Evolutionary conservation across 345 rosid genomes (phyloP).

Genomic region (Brassica nigra): DNA sequence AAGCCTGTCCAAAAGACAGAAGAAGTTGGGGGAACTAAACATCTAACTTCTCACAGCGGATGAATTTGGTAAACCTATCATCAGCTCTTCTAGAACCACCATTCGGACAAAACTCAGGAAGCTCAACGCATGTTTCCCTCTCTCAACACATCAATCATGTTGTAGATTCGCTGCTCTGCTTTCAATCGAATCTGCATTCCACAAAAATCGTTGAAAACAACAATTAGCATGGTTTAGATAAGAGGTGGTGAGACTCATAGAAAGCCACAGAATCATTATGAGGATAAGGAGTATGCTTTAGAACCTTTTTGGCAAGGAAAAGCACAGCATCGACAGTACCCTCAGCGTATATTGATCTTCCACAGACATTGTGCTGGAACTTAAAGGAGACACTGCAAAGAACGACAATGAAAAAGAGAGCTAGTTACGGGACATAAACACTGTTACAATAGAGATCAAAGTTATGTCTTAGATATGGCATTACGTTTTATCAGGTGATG

Average conservation of each 20-base stretch:
- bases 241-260: background rate
- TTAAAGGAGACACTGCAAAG: constrained; percentile 81
- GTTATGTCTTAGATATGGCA: constrained; percentile 7
- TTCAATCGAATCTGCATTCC: constrained; percentile 60
- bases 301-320: constrained; percentile 88
- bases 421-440: constrained; percentile 5
- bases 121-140: constrained; percentile 73
- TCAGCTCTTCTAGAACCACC: constrained; percentile 28
- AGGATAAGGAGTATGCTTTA: too few relatives aligned
- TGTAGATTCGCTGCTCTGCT: constrained; percentile 73
- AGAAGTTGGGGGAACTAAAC: constrained; percentile 14
- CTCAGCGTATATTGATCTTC: constrained; percentile 92
- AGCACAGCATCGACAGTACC: constrained; percentile 90
- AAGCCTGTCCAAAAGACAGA: constrained; percentile 17
- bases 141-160: constrained; percentile 81
- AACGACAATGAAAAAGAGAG: background rate
- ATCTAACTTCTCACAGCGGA: constrained; percentile 7
- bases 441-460: background rate
- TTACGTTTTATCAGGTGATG: constrained; percentile 92
- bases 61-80: constrained; percentile 19
- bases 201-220: constrained; percentile 4
- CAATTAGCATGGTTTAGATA: background rate
- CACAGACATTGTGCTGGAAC: constrained; percentile 97
- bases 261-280: background rate
- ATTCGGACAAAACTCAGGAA: constrained; percentile 7